phyloP scores from a whole-genome alignment of 2,329 filamentous ascomycete species.

The Fusarium neocosmosporiellum region DNA sequence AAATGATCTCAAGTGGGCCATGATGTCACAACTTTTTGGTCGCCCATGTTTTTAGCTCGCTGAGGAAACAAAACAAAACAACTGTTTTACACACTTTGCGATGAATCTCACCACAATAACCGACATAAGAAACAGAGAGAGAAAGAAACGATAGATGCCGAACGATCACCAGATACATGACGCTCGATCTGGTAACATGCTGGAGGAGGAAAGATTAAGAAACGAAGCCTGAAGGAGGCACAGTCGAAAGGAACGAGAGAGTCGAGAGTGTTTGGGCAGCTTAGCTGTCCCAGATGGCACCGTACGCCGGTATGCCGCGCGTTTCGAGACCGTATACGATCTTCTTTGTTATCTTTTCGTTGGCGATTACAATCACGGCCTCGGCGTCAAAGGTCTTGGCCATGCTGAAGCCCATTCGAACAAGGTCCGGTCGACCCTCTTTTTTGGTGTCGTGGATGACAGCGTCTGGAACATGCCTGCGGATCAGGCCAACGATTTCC shows the following conservation, averaged over 20 bases:
- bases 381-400: slow-evolving; percentile 68
- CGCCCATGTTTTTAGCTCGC: not conserved
- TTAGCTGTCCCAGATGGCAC: slow-evolving; percentile 76
- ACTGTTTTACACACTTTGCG: not conserved
- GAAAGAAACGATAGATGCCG: slow-evolving; percentile 5
- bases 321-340: slow-evolving; percentile 77
- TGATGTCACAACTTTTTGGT: slow-evolving; percentile 32
- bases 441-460: slow-evolving; percentile 74
- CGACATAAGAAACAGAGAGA: not conserved
- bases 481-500: slow-evolving; percentile 66
- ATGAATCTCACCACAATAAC: not conserved
- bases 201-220: not conserved
- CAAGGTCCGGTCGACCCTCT: slow-evolving; percentile 69
- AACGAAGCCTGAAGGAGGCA: slow-evolving; percentile 7
- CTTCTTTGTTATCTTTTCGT: slow-evolving; percentile 73
- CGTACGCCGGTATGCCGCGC: slow-evolving; percentile 74
- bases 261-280: slow-evolving; percentile 8
- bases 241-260: not conserved
- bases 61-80: slow-evolving; percentile 6
- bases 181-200: not conserved
- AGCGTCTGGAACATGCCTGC: slow-evolving; percentile 68
- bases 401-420: slow-evolving; percentile 63
- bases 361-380: slow-evolving; percentile 80
- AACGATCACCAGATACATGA: not conserved
- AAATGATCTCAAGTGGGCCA: not conserved